phyloP scores from a whole-genome alignment of 1,284 basidiomycete genomes.

The Sporisorium scitamineum region DNA sequence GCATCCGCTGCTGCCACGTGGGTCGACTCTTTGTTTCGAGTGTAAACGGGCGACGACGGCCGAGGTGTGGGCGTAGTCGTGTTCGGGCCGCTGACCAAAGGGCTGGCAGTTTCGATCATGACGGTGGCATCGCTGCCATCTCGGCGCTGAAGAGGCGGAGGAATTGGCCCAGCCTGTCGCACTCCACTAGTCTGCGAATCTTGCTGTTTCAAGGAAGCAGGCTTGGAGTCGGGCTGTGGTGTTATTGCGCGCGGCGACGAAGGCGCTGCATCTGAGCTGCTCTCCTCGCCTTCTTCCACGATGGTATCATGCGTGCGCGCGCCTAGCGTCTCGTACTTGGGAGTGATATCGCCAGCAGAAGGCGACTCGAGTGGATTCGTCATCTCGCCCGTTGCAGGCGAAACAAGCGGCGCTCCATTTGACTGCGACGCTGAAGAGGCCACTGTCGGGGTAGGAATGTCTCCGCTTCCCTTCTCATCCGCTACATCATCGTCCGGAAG shows the following conservation, averaged over 20 bases:
- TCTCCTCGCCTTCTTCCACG: constrained; percentile 45
- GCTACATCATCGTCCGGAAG: constrained; percentile 1
- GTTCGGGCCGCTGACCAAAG: constrained; percentile 31
- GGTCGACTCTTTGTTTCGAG: constrained; percentile 8
- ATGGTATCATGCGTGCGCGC: constrained; percentile 41
- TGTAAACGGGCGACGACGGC: constrained; percentile 32
- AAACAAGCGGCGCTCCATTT: neutral
- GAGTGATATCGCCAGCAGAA: constrained; percentile 19
- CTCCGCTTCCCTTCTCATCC: constrained; percentile 1
- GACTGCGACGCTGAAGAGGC: neutral
- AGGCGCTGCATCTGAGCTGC: constrained; percentile 34
- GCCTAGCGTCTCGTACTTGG: constrained; percentile 29
- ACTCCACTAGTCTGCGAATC: neutral
- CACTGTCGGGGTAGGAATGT: constrained; percentile 13
- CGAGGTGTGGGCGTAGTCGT: constrained; percentile 47
- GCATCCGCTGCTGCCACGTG: neutral
- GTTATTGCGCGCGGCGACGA: constrained; percentile 18
- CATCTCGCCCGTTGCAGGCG: neutral
- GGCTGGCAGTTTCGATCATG: constrained; percentile 29
- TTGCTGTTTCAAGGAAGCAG: neutral
- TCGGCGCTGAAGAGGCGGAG: constrained; percentile 1
- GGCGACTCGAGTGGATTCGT: constrained; percentile 18
- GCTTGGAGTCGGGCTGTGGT: constrained; percentile 10
- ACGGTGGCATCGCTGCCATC: constrained; percentile 40
- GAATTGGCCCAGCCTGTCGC: neutral